Evolutionary conservation across 2,329 filamentous ascomycete species (phyloP).

Genomic region (Lachnellula arida): DNA sequence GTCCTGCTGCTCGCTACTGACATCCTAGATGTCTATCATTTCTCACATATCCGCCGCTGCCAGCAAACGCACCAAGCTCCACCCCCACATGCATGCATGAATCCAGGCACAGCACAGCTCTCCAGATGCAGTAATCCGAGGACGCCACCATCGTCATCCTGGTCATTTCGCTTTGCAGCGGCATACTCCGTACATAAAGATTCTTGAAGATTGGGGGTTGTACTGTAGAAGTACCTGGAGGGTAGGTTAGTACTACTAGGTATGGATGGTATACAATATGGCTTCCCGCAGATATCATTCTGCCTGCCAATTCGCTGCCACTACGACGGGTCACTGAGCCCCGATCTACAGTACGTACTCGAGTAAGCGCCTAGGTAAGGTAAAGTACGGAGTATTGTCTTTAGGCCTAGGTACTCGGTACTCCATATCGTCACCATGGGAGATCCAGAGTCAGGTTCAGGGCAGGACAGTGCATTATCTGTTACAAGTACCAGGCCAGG

Average conservation of each 20-base stretch:
- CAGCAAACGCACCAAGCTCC: neutral
- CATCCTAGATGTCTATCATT: neutral
- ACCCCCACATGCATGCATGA: neutral
- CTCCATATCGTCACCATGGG: neutral
- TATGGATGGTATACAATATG: too few species aligned
- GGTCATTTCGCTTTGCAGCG: neutral
- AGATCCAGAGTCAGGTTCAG: neutral
- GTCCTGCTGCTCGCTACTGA: neutral
- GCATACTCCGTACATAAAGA: neutral
- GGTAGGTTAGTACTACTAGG: too few species aligned
- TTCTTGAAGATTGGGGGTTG: neutral
- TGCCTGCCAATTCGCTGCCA: neutral
- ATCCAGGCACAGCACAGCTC: conserved; percentile 4
- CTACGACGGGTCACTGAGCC: neutral
- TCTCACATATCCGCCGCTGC: conserved; percentile 2
- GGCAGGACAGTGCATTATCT: neutral
- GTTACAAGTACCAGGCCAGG: too few species aligned
- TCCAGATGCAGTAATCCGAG: conserved; percentile 1
- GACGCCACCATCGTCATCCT: conserved; percentile 7
- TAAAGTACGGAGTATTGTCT: too few species aligned
- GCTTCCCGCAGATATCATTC: neutral
- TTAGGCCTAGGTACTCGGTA: too few species aligned
- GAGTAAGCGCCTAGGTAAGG: too few species aligned
- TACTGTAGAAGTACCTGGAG: neutral
- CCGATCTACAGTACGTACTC: too few species aligned